These are phyloP conservation scores for Leishmania guyanensis DNA, from an alignment of 208 protist genomes.

Conservation along the genomic window DNA sequence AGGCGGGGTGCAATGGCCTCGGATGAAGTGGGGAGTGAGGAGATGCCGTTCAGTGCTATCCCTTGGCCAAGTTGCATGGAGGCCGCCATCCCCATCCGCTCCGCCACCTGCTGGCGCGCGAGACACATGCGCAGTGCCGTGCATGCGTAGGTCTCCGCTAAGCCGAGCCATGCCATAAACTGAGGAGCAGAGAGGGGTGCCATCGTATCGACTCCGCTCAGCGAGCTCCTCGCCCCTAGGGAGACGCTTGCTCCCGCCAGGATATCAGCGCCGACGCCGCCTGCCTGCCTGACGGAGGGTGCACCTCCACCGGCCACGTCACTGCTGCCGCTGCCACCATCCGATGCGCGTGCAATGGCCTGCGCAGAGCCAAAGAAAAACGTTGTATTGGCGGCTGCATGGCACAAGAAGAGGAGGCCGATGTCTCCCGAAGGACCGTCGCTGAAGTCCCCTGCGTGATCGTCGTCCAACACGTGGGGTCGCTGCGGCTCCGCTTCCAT, in stretches of 20 bases:
- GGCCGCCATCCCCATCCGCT: not conserved
- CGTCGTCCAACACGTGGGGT: not conserved
- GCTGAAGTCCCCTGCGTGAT: not conserved
- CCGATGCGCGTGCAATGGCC: not conserved
- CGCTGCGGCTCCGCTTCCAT: not conserved
- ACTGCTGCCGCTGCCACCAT: not conserved
- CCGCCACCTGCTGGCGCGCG: slow-evolving; percentile 16
- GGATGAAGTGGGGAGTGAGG: not conserved
- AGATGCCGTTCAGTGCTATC: not conserved
- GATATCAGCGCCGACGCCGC: not conserved
- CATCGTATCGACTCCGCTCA: not conserved
- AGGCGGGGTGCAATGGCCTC: not conserved
- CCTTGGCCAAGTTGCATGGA: not conserved
- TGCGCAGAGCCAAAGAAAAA: slow-evolving; percentile 16
- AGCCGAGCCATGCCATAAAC: slow-evolving; percentile 19
- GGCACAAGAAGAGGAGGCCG: slow-evolving; percentile 18
- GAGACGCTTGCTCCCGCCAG: not conserved
- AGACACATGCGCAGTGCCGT: slow-evolving; percentile 7
- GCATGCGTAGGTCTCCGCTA: slow-evolving; percentile 14
- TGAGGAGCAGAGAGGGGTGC: slow-evolving; percentile 15
- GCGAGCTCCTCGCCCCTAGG: not conserved
- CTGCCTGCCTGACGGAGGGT: not conserved
- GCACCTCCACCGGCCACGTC: not conserved
- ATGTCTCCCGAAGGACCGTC: not conserved
- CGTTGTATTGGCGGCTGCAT: slow-evolving; percentile 10